These are phyloP conservation scores for Sphaerostilbella broomeana DNA, from an alignment of 2,329 filamentous ascomycete genomes.

Conservation along the genomic window DNA sequence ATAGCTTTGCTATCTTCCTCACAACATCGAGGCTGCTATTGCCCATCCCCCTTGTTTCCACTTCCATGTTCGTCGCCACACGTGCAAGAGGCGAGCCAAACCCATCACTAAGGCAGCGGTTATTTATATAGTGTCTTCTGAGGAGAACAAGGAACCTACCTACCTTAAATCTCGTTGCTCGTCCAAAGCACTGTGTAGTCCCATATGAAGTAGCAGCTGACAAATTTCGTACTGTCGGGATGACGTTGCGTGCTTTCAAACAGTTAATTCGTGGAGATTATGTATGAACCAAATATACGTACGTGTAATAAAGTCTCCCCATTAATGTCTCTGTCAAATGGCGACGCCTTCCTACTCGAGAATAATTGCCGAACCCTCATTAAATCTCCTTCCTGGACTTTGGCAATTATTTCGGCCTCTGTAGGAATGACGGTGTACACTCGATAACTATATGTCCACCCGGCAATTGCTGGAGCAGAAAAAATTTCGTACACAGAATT, in stretches of 20 bases:
- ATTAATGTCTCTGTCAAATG: conserved; percentile 16
- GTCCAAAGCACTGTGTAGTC: conserved; percentile 12
- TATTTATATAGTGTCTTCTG: neutral
- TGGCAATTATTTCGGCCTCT: conserved; percentile 15
- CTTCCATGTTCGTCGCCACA: neutral
- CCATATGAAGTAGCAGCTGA: conserved; percentile 13
- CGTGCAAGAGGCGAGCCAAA: neutral
- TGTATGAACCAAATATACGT: neutral
- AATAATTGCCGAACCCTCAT: conserved; percentile 19
- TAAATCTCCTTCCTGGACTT: conserved; percentile 13
- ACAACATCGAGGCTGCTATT: neutral
- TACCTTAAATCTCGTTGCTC: too few relatives aligned
- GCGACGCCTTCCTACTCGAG: conserved; percentile 16
- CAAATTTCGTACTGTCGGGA: conserved; percentile 14
- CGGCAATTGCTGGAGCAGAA: conserved; percentile 12
- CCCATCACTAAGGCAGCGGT: neutral
- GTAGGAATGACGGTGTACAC: conserved; percentile 19
- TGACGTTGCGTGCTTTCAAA: conserved; percentile 13
- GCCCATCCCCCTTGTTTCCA: neutral
- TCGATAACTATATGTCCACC: conserved; percentile 18
- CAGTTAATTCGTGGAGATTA: neutral
- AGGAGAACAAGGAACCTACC: neutral
- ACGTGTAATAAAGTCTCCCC: conserved; percentile 18
- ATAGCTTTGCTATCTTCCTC: conserved; percentile 12
- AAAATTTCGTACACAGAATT: conserved; percentile 14